Percentiles rank a stretch among this genome's conserved stretches.
These are phyloP conservation scores for Colletotrichum magnum DNA, from an alignment of 2,329 filamentous ascomycete species.

Conservation along the genomic window DNA sequence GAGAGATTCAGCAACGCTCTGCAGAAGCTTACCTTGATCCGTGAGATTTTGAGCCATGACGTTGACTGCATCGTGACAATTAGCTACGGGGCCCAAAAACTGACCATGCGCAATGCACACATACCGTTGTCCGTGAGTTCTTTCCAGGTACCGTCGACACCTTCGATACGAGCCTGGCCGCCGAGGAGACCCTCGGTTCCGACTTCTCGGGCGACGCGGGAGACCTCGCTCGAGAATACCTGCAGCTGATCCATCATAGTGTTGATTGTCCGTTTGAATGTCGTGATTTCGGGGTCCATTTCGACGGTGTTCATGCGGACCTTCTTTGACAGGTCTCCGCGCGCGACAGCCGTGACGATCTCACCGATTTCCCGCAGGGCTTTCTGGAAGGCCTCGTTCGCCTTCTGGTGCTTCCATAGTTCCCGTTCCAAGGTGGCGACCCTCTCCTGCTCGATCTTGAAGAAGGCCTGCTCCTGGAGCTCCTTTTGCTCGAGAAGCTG, in stretches of 20 bases:
- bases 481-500: constrained; percentile 89
- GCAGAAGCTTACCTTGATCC: constrained; percentile 70
- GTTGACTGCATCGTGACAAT: constrained; percentile 68
- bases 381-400: constrained; percentile 98
- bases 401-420: constrained; percentile 96
- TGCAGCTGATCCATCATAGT: constrained; percentile 99
- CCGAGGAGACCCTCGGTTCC: constrained; percentile 95
- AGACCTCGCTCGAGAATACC: constrained; percentile 96
- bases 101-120: background rate
- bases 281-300: constrained; percentile 98
- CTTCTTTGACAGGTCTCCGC: constrained; percentile 96
- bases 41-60: constrained; percentile 88
- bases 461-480: constrained; percentile 85
- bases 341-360: constrained; percentile 95
- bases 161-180: constrained; percentile 92
- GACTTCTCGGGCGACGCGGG: constrained; percentile 93
- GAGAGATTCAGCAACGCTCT: background rate
- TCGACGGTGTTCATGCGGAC: constrained; percentile 95
- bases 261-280: constrained; percentile 98
- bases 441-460: constrained; percentile 86
- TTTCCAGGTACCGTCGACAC: constrained; percentile 97
- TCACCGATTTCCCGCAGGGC: constrained; percentile 96
- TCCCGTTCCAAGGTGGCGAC: constrained; percentile 93
- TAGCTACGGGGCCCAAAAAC: background rate
- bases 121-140: constrained; percentile 89